phyloP scores from a whole-genome alignment of 305 asterid genomes.

The Fraxinus dipetala region DNA sequence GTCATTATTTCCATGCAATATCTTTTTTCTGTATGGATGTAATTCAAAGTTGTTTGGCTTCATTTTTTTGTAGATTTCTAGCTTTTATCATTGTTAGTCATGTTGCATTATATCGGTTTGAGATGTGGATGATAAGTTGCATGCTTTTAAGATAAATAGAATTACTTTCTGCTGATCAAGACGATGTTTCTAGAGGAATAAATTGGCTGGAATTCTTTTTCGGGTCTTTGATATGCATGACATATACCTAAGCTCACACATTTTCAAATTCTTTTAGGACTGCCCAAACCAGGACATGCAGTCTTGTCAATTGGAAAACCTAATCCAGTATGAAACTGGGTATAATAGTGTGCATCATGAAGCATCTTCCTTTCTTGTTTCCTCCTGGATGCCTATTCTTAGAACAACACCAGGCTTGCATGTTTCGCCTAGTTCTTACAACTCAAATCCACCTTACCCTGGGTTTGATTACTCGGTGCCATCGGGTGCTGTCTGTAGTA shows the following conservation, averaged over 20 bases:
- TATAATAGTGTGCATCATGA: conserved; percentile 6
- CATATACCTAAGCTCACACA: conserved; percentile 12
- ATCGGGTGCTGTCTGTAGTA: conserved; percentile 17
- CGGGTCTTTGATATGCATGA: conserved; percentile 1
- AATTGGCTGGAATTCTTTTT: not conserved
- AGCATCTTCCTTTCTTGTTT: conserved; percentile 16
- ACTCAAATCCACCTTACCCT: conserved; percentile 19
- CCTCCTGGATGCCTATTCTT: conserved; percentile 22
- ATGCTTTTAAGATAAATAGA: not conserved
- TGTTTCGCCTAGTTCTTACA: conserved; percentile 17
- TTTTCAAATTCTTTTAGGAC: conserved; percentile 26
- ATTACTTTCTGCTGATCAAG: not conserved
- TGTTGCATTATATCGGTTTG: not conserved
- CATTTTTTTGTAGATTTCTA: not conserved
- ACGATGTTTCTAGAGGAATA: not conserved
- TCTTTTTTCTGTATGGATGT: not conserved
- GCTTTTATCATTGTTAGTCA: not conserved
- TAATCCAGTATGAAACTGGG: conserved; percentile 19
- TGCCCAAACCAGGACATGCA: conserved; percentile 20
- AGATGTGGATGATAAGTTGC: not conserved
- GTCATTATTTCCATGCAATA: not conserved
- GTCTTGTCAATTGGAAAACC: conserved; percentile 20
- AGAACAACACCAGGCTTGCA: conserved; percentile 16
- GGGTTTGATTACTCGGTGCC: conserved; percentile 23
- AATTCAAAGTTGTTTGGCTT: not conserved